Evolutionary conservation across 129 eudicot genomes (phyloP), one percentile per base, ranked within the genome.

Genomic region (Artemisia tridentata): DNA sequence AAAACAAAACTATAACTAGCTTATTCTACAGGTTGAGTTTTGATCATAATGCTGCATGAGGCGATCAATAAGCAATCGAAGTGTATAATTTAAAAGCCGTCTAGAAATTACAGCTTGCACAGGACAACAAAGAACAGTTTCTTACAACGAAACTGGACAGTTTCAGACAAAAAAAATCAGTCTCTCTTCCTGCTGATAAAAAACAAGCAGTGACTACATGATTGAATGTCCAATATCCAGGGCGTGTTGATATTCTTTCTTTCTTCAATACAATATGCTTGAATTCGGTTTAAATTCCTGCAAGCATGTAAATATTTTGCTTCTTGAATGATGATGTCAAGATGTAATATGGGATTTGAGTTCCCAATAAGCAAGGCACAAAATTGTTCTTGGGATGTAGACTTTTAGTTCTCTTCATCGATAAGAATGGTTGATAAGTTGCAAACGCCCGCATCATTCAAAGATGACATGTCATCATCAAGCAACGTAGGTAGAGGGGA

Each of bases 391-490:
- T 55, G 27, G 11, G 64, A 59, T 69, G 70, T 63, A 12, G 68
- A 16, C 14, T 52, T 29, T 84, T 67, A 91, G 48, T 49, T 20
- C 29, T 80, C 89, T 80, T 93, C 96, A 47, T 93, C 97, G 25
- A 93, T 78, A 38, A 93, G 82, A 82, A 93, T 80, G 63, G 89
- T 90, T 25, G 96, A 89, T 31, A 82, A 88, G 76, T 84, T 82
- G 81, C 90, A 73, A 46, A 89, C 85, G 38, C 97, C 97, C 34
- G 80, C 75, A 45, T 93, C 97, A 54, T 74, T 65, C 78, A 93
- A 82, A 61, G 98, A 85, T 78, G 82, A 86, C 88, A 85, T 85
- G 71, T 89, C 97, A 80, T 93, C 96, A 31, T 89, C 92, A 75
- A 92, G 96, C 74, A 83, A 61, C 10, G 63, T 68, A 23, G 88